Percentiles rank a stretch among this genome's conserved stretches.
These are phyloP conservation scores for Trypanosoma scelopori DNA, from an alignment of 208 protist species.

Conservation along the genomic window DNA sequence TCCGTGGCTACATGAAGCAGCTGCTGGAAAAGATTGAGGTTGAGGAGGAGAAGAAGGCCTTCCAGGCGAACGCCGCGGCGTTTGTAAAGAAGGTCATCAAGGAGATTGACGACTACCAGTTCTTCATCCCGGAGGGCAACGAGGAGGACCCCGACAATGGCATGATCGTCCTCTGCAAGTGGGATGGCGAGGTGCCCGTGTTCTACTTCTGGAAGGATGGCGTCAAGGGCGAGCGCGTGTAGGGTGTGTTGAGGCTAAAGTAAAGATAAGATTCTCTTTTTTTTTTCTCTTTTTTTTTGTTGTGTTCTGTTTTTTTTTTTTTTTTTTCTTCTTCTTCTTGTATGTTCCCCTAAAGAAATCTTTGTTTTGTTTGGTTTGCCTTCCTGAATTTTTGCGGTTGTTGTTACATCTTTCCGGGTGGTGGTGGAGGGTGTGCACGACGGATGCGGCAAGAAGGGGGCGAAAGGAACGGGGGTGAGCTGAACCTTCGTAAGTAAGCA, in stretches of 20 bases:
- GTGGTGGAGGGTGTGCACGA: background rate
- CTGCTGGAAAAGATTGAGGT: constrained; percentile 84
- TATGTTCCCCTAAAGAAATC: too few relatives aligned
- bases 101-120: constrained; percentile 92
- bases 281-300: constrained; percentile 5
- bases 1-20: constrained; percentile 91
- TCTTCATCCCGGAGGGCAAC: constrained; percentile 91
- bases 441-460: too few relatives aligned
- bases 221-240: constrained; percentile 37
- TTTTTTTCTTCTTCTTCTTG: constrained; percentile 9
- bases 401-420: constrained; percentile 12
- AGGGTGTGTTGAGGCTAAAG: background rate
- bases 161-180: constrained; percentile 90
- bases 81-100: constrained; percentile 93
- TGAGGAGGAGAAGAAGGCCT: constrained; percentile 84
- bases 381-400: too few relatives aligned
- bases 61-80: constrained; percentile 80
- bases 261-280: background rate
- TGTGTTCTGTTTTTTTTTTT: background rate
- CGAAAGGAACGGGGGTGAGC: too few relatives aligned
- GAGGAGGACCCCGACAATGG: constrained; percentile 90
- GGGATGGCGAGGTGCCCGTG: constrained; percentile 81
- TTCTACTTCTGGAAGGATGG: constrained; percentile 93
- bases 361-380: too few relatives aligned
- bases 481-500: too few relatives aligned